Conservation (phyloP, 2,329 filamentous ascomycete genomes). For the Alternaria solani region DNA sequence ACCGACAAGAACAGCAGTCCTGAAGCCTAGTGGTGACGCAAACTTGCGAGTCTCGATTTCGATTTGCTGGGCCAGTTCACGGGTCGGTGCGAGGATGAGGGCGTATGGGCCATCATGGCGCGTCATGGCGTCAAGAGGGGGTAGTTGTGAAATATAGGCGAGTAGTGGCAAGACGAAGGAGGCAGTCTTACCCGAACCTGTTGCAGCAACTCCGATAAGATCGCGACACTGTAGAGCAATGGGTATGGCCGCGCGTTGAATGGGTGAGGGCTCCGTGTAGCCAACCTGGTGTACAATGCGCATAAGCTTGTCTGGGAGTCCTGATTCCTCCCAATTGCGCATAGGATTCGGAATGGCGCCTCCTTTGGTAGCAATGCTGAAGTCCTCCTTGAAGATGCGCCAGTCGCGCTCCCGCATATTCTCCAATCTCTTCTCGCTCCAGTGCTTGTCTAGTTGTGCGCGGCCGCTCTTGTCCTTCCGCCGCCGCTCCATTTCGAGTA, state of each 20-base stretch:
- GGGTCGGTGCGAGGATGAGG: constrained; percentile 95
- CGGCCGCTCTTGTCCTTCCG: constrained; percentile 75
- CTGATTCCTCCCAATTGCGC: constrained; percentile 90
- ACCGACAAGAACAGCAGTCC: constrained; percentile 96
- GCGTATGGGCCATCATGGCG: constrained; percentile 96
- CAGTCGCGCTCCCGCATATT: constrained; percentile 98
- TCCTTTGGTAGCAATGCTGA: constrained; percentile 94
- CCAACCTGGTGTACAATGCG: constrained; percentile 85
- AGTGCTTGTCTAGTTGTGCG: constrained; percentile 87
- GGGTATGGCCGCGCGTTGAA: constrained; percentile 93
- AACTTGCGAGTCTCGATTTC: constrained; percentile 94
- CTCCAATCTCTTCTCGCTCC: constrained; percentile 89
- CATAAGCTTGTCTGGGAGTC: constrained; percentile 77
- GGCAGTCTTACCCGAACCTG: constrained; percentile 97
- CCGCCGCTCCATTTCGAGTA: constrained; percentile 84
- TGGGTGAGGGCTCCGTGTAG: constrained; percentile 89
- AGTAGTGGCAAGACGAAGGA: constrained; percentile 91
- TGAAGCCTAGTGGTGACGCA: constrained; percentile 87
- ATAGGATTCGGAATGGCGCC: constrained; percentile 93
- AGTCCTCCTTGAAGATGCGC: constrained; percentile 99
- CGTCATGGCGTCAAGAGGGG: constrained; percentile 81
- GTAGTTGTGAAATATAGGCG: constrained; percentile 92
- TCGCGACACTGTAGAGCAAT: constrained; percentile 92
- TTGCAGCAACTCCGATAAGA: constrained; percentile 97
- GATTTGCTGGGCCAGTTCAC: constrained; percentile 97